Evolutionary conservation across 2,329 filamentous ascomycete genomes (phyloP), one percentile per base, ranked within the genome.

Genomic region (Curvularia eragrostidis): DNA sequence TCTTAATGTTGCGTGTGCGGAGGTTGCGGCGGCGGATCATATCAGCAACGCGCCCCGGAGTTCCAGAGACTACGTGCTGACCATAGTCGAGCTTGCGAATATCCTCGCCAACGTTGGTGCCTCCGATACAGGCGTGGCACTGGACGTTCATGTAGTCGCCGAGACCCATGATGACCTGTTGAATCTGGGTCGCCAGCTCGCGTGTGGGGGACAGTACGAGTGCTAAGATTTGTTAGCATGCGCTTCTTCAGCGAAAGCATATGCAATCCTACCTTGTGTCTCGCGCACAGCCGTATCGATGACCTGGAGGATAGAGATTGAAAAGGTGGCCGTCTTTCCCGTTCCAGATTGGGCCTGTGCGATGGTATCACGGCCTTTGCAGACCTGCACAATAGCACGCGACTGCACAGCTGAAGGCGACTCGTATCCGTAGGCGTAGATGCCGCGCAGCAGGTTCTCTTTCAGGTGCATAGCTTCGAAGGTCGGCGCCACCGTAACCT

Each of bases 91-190:
- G 91, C 81, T 96, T 96, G 77, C 91, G 89, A 69, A 99, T 99
- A 75, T 99, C 95, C 77, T 98, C 95, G 69, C 95, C 93, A 36
- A 99, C 93, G 74, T 97, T 98, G 67, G 95, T 99, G 59, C 95
- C 95, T 67, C 95, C 95, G 72, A 99, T 98, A 80, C 95, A 99
- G 58, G 95, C 94, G 73, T 99, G 95, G 81, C 95, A 99, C 80
- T 99, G 93, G 3, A 99, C 92, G 75, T 97, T 97, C 95, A 99
- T 98, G 84, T 97, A 99, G 80, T 99, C 95, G 66, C 95, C 95
- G n/a, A 99, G 87, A n/a, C 95, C 95, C 88, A 98, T 96, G 69
- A 99, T 91, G 58, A 99, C 95, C 34, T 92, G 97, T 81, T 99
- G 95, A 65, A 99, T 99, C 81, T 99, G 95, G 26, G 94, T 97